Evolutionary conservation across 768 basidiomycete genomes (phyloP).

Genomic region (Strobilomyces echinocephalus): DNA sequence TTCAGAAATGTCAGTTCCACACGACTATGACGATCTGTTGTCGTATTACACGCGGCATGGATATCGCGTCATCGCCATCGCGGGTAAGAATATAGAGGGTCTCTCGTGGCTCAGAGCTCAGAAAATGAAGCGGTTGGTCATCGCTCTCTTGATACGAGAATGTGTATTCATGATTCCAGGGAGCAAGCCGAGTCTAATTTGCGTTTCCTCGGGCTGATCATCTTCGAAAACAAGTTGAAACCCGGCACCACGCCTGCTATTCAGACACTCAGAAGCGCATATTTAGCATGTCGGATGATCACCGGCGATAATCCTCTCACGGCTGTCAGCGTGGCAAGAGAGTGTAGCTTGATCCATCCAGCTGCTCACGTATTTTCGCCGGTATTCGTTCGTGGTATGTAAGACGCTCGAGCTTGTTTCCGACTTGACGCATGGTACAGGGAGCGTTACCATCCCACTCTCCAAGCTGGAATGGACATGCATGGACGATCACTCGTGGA

Average conservation of each 20-base stretch:
- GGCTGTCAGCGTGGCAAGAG: conserved; percentile 93
- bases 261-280: conserved; percentile 79
- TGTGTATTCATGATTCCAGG: conserved; percentile 37
- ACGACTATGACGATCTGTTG: conserved; percentile 92
- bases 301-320: conserved; percentile 97
- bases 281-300: conserved; percentile 94
- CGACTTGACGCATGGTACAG: conserved; percentile 31
- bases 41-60: conserved; percentile 97
- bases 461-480: conserved; percentile 86
- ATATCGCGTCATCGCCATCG: conserved; percentile 96
- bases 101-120: conserved; percentile 97
- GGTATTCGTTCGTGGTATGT: conserved; percentile 63
- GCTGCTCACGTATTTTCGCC: conserved; percentile 88
- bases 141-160: neutral
- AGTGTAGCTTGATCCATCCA: conserved; percentile 85
- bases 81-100: conserved; percentile 91
- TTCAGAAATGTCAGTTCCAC: conserved; percentile 59
- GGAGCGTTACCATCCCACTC: conserved; percentile 45
- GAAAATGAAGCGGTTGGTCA: conserved; percentile 79
- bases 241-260: conserved; percentile 88
- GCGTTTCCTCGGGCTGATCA: conserved; percentile 89
- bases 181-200: conserved; percentile 92
- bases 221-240: conserved; percentile 98
- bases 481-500: conserved; percentile 82
- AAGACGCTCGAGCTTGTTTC: neutral